Evolutionary conservation across 2,329 filamentous ascomycete species (phyloP).

Genomic region (Alternaria sp.): DNA sequence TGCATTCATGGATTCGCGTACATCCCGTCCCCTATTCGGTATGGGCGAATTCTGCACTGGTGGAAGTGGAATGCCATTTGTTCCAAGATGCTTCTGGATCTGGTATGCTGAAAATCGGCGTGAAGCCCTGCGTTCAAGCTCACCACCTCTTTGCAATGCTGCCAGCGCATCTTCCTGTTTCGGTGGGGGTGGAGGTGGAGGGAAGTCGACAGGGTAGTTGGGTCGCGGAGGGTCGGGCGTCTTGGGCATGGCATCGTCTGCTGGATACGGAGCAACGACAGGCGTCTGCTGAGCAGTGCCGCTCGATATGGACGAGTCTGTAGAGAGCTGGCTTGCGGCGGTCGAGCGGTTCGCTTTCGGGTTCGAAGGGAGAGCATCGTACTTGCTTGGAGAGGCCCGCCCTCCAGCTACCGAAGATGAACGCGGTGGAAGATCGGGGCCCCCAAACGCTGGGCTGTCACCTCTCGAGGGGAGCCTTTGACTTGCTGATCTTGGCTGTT

Average conservation of each 20-base stretch:
- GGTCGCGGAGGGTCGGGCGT: conserved; percentile 47
- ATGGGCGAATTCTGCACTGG: conserved; percentile 79
- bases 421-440: conserved; percentile 58
- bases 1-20: conserved; percentile 82
- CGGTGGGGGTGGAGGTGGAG: conserved; percentile 80
- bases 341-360: conserved; percentile 46
- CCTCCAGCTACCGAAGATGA: conserved; percentile 58
- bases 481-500: conserved; percentile 54
- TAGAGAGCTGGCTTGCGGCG: conserved; percentile 43
- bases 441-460: conserved; percentile 52
- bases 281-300: conserved; percentile 79
- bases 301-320: conserved; percentile 74
- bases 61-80: conserved; percentile 85
- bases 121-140: conserved; percentile 90
- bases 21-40: conserved; percentile 85
- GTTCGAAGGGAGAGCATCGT: conserved; percentile 50
- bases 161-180: conserved; percentile 90
- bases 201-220: conserved; percentile 64
- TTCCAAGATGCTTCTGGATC: conserved; percentile 91
- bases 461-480: conserved; percentile 53
- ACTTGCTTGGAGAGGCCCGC: conserved; percentile 56
- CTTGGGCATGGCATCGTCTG: conserved; percentile 63
- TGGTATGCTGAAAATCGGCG: conserved; percentile 96
- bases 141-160: conserved; percentile 88
- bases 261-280: conserved; percentile 76